Base-by-base conservation (phyloP, 108 stramenopile genomes). In the Skeletonema marinoi region DNA sequence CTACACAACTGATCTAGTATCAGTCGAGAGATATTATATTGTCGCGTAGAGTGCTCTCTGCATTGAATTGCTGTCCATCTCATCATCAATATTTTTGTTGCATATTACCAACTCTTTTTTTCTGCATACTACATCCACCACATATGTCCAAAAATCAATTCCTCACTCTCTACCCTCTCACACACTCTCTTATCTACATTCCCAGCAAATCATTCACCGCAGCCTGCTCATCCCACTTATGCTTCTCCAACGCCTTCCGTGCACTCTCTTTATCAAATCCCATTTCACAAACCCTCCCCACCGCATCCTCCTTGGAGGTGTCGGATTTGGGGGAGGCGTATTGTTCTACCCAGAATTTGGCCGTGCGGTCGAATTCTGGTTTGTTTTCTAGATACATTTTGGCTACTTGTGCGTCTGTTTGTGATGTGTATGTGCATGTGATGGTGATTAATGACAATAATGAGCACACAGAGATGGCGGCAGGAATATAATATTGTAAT, bases 311-410 rank as follows among this genome's bases (percentile, higher is more conserved):
- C 66, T 88, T 82, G 16, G 54, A 71, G 0, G 32, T 58, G 14
- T 71, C 64, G 30, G 65, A 71, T n/a, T 71, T 86, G n/a, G 90
- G 85, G 50, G 90, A 86, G 19, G 98, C 97, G 78, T 97, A 97
- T 17, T 87, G 87, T 67, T 95, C 90, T 4, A 96, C 94, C 98
- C 98, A 99, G 46, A 91, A 93, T 78, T 89, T 92, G 21, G 97
- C 98, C 14, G 96, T 98, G 30, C 82, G 77, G 17, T 92, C 89
- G 72, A 96, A 99, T 67, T 89, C 84, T 13, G 79, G 73, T 41
- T 85, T 85, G 70, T 98, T 86, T 11, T 82, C 70, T 60, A 92
- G 65, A 76, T 97, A 98, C 96, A 97, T 96, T 56, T 87, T 86
- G 30, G 97, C 98, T 25, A 98, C 98, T 76, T 97, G 88, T 0